These are phyloP conservation scores for Gossypium laxum DNA, from an alignment of 441 rosid species.

Conservation along the genomic window DNA sequence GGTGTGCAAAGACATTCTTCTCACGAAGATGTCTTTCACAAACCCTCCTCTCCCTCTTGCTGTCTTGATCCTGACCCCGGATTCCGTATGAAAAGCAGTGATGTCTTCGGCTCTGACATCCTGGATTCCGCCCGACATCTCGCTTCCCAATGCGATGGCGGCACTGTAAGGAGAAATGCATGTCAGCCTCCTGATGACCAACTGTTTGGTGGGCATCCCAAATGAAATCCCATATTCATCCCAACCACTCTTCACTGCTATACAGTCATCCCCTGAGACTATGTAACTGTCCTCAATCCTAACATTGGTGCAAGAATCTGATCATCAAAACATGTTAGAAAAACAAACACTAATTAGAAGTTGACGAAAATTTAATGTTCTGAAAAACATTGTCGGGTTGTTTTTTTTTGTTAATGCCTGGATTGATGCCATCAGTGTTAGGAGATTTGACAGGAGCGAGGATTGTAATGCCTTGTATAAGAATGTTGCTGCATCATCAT, in stretches of 20 bases:
- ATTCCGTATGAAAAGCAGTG: too few relatives aligned
- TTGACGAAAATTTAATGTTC: not conserved
- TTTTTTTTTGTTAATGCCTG: slow-evolving; percentile 35
- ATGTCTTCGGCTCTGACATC: slow-evolving; percentile 54
- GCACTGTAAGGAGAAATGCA: slow-evolving; percentile 64
- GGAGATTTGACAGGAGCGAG: slow-evolving; percentile 57
- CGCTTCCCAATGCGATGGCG: slow-evolving; percentile 55
- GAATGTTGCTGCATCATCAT: slow-evolving; percentile 32
- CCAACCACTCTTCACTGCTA: slow-evolving; percentile 67
- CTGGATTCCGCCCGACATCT: slow-evolving; percentile 62
- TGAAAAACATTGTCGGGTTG: not conserved
- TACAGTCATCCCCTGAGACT: slow-evolving; percentile 59
- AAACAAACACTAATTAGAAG: not conserved
- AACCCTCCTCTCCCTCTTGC: too few relatives aligned
- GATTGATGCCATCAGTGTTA: slow-evolving; percentile 64
- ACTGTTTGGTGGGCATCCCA: slow-evolving; percentile 52
- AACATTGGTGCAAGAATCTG: slow-evolving; percentile 63
- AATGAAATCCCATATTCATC: slow-evolving; percentile 58
- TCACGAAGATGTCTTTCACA: too few relatives aligned
- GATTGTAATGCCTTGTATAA: slow-evolving; percentile 53
- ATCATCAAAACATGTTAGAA: not conserved
- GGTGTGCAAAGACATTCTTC: slow-evolving; percentile 46
- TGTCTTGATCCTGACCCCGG: too few relatives aligned
- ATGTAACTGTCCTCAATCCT: slow-evolving; percentile 61
- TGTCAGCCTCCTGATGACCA: slow-evolving; percentile 37